Conservation (phyloP, 805 yeast species). For the Priceomyces fermenticarens region DNA sequence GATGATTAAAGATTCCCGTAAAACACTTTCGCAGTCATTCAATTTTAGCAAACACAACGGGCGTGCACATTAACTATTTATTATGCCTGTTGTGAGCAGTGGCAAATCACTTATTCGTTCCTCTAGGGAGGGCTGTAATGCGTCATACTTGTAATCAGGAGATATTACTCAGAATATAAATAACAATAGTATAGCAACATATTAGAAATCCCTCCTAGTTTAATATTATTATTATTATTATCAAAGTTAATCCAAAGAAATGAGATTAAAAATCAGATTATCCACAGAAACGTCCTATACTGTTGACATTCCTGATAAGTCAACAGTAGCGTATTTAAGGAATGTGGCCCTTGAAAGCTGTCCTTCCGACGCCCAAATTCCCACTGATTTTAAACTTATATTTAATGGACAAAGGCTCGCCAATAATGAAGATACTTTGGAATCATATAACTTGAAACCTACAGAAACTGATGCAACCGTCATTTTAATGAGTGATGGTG, state of each 20-base stretch:
- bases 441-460: constrained; percentile 17
- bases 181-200: too few relatives aligned
- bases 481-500: constrained; percentile 26
- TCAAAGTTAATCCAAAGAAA: constrained; percentile 12
- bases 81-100: constrained; percentile 1
- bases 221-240: too few relatives aligned
- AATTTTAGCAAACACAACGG: not conserved
- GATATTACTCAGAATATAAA: too few relatives aligned
- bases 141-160: not conserved
- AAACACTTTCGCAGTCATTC: constrained; percentile 2
- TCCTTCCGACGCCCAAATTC: constrained; percentile 29
- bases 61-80: not conserved
- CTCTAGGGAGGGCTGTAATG: not conserved
- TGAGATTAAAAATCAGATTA: constrained; percentile 51
- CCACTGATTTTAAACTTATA: constrained; percentile 37
- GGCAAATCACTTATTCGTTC: not conserved
- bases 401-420: constrained; percentile 36
- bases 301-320: constrained; percentile 49
- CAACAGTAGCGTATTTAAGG: constrained; percentile 51
- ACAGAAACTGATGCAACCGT: constrained; percentile 14
- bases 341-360: constrained; percentile 44
- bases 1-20: too few relatives aligned
- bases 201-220: too few relatives aligned
- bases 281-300: constrained; percentile 43
- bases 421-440: constrained; percentile 22